phyloP scores from a whole-genome alignment of 495 filamentous ascomycete species.

The Penicillium salamii region DNA sequence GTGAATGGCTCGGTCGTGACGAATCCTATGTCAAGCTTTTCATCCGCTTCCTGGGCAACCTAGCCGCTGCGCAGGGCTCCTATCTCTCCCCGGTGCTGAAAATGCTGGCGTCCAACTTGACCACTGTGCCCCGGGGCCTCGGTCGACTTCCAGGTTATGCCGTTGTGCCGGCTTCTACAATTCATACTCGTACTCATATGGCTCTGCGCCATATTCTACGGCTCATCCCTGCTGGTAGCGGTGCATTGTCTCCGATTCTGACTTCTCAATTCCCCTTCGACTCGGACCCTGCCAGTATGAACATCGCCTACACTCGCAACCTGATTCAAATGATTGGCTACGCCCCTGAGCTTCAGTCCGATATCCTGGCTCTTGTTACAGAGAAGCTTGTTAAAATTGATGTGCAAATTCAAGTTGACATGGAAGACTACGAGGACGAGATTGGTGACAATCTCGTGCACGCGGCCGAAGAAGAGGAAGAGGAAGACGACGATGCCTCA shows the following conservation, averaged over 20 bases:
- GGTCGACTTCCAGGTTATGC: slow-evolving; percentile 60
- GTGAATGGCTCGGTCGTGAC: slow-evolving; percentile 82
- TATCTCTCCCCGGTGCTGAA: slow-evolving; percentile 62
- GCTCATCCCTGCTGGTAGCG: slow-evolving; percentile 74
- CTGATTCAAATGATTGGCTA: slow-evolving; percentile 71
- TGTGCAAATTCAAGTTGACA: slow-evolving; percentile 87
- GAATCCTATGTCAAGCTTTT: slow-evolving; percentile 76
- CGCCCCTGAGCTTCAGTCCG: slow-evolving; percentile 73
- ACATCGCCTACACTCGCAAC: slow-evolving; percentile 76
- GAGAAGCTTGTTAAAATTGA: slow-evolving; percentile 88
- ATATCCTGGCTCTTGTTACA: slow-evolving; percentile 79
- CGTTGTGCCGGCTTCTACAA: slow-evolving; percentile 53
- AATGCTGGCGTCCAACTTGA: slow-evolving; percentile 78
- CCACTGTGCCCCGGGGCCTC: slow-evolving; percentile 47
- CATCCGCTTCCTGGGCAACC: slow-evolving; percentile 72
- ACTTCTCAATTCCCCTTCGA: slow-evolving; percentile 68
- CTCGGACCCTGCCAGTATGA: slow-evolving; percentile 66
- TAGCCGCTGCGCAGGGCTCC: slow-evolving; percentile 74
- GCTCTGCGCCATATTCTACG: slow-evolving; percentile 72
- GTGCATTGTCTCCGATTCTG: slow-evolving; percentile 63
- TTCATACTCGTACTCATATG: slow-evolving; percentile 69
- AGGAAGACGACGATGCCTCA: slow-evolving; percentile 61
- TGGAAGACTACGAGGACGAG: slow-evolving; percentile 80
- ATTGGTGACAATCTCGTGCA: slow-evolving; percentile 53
- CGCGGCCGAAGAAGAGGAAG: slow-evolving; percentile 47